Base-by-base conservation (phyloP, 495 filamentous ascomycete species). In the Xylaria castorea region DNA sequence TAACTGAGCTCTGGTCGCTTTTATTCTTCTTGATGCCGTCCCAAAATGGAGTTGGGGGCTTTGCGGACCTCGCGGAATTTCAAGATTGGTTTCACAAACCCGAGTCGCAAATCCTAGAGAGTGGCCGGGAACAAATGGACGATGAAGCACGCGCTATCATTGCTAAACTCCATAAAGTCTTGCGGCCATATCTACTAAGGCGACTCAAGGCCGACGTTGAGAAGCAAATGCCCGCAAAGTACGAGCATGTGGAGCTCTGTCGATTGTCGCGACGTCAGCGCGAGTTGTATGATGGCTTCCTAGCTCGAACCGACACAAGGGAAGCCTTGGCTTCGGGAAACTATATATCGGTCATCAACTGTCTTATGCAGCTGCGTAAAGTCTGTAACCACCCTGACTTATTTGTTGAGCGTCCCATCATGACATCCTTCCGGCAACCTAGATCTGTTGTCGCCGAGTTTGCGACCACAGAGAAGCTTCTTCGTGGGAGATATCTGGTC, bases 341-440 rank as follows among this genome's bases (percentile, higher is more conserved):
- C 76, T 97, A 97, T 79, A 89, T 98, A 74, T 97, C 93, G 11
- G 97, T 98, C 78, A 98, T 98, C 81, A 97, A 97, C 81, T 98
- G 97, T 81, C 84, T 99, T 55, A 97, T 99, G 96, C 95, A 97
- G 79, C 87, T 99, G 38, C 91, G 97, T 30, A 97, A 98, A 79
- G 97, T 99, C 55, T 99, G 97, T 86, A 98, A 98, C 75, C 97
- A 99, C 78, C 97, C 97, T 0, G 97, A 99, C 83, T 88, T 98
- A 18, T 99, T 99, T 78, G 93, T 98, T 74, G 97, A 96, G n/a
- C 89, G 97, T 18, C 94, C 92, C n/a, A 97, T 99, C 78, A 94
- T 97, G 76, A 98, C 94, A 2, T 98, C 95, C 6, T 97, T 97
- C 80, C 94, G 94, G 9, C 97, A 98, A 93, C 88, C 91, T 42